Percentiles rank a stretch among this genome's conserved stretches.
Evolutionary conservation across 2,329 filamentous ascomycete genomes (phyloP).

Genomic region (Pseudogymnoascus sp.): DNA sequence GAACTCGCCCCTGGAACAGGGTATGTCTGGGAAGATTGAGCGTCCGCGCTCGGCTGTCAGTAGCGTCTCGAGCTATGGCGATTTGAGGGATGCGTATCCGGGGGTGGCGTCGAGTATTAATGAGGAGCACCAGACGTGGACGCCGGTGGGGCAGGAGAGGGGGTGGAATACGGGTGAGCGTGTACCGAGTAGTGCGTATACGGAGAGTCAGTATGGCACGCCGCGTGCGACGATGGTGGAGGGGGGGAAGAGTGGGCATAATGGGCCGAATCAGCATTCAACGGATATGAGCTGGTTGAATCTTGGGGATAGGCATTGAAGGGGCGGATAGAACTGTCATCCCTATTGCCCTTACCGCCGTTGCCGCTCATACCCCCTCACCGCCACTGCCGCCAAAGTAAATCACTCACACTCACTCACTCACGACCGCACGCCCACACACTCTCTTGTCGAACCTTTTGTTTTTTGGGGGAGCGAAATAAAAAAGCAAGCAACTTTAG

Average conservation of each 20-base stretch:
- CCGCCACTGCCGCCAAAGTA: not conserved
- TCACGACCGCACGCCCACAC: not conserved
- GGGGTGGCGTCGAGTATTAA: constrained; percentile 52
- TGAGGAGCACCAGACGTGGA: constrained; percentile 41
- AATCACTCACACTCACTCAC: not conserved
- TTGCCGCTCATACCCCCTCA: not conserved
- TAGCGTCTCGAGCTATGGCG: constrained; percentile 24
- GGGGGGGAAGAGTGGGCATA: constrained; percentile 24
- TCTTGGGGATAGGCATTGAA: constrained; percentile 40
- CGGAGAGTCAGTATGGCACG: constrained; percentile 37
- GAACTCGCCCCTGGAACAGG: constrained; percentile 45
- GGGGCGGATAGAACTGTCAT: not conserved
- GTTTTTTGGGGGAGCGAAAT: not conserved
- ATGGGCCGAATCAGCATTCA: constrained; percentile 36
- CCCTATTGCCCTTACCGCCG: not conserved
- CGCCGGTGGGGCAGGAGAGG: constrained; percentile 19
- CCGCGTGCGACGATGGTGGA: constrained; percentile 24
- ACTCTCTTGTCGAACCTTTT: not conserved
- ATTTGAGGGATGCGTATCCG: constrained; percentile 43
- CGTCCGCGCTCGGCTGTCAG: constrained; percentile 39
- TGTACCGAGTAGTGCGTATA: constrained; percentile 45
- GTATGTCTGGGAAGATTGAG: constrained; percentile 54
- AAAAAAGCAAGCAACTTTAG: not conserved
- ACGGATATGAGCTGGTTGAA: constrained; percentile 75
- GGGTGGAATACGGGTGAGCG: constrained; percentile 41